Evolutionary conservation across 495 filamentous ascomycete species (phyloP), one percentile per base, ranked within the genome.

Genomic region (Talaromyces trachyspermus): DNA sequence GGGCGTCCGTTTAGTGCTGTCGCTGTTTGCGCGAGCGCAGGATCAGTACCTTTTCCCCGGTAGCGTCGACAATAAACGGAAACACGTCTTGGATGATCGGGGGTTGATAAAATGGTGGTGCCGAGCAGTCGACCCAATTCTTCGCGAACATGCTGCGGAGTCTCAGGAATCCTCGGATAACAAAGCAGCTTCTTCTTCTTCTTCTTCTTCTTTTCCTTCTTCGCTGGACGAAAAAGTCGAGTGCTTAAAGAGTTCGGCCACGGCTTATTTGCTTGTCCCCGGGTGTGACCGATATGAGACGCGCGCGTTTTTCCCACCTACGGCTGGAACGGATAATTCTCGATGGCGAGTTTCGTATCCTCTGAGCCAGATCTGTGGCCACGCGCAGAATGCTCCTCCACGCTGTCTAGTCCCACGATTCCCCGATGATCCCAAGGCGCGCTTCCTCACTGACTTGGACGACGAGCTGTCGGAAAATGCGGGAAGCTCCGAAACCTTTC

Each of bases 81-180:
- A 99, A 55, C 94, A 97, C 67, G 83, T 97, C n/a, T 72, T 96
- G 14, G 88, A 95, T 54, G 92, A 99, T 55, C 69, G 88, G 42
- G 85, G 84, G 2, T 61, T 99, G 27, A 86, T 97, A 26, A 84
- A 83, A 52, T 99, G 92, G 92, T 99, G 92, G 92, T 95, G 89
- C 62, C 78, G 77, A 17, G 85, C 88, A 14, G 62, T 94, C 8
- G 86, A 96, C 60, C 86, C 88, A 0, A 66, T 96, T 19, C 50
- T 84, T 8, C 63, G 69, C 11, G 64, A 71, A 29, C 62, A 72
- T 51, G 61, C 67, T 43, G 54, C 68, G 5, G 73, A 77, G 44
- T 66, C 63, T n/a, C 51, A 51, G 15, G 0, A 60, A 64, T n/a
- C n/a, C n/a, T n/a, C n/a, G n/a, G n/a, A n/a, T n/a, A n/a, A 38